Base-by-base conservation (phyloP, 2,329 filamentous ascomycete species). In the Colletotrichum cuscutae region DNA sequence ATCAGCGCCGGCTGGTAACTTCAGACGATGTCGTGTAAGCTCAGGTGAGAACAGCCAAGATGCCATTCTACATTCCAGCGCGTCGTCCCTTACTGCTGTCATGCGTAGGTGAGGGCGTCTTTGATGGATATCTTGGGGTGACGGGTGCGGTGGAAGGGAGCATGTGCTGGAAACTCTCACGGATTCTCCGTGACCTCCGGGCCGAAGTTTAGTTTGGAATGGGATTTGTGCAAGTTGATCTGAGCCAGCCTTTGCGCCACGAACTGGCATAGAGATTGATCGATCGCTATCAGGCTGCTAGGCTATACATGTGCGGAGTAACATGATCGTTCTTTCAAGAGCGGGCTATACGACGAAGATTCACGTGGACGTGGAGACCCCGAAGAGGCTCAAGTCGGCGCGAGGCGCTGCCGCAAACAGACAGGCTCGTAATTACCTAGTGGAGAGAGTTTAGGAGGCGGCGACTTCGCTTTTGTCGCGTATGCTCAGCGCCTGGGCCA, bases 51-150 rank as follows among this genome's bases (percentile, higher is more conserved):
- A 28, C 13, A 8, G 12, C 6, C 22, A 19, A 35, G 22, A 24
- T 24, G 22, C 15, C 22, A 56, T 49, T 65, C 15, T 22, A 67
- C 66, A 61, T 73, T 65, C 66, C 71, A 73, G 60, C 42, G 67
- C 61, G 54, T 60, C n/a, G 65, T 28, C 71, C 66, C 71, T 73
- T 73, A 60, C 66, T 71, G 66, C 35, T 35, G 66, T 65, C 26
- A 56, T 49, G 54, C 35, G 42, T 30, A 46, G 54, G 26, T 30
- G 42, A 46, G 35, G 59, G 52, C 61, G 53, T 64, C 54, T 64
- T 60, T 69, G 46, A 53, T 58, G 24, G 37, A 58, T 11, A 22
- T n/a, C 42, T 26, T 63, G 26, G n/a, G n/a, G 12, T 57, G 53
- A 54, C 66, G 61, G 32, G 60, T 61, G 66, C 60, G 35, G 61